These are phyloP conservation scores for Gymnopus androsaceus DNA, from an alignment of 1,284 basidiomycete genomes.

Conservation along the genomic window DNA sequence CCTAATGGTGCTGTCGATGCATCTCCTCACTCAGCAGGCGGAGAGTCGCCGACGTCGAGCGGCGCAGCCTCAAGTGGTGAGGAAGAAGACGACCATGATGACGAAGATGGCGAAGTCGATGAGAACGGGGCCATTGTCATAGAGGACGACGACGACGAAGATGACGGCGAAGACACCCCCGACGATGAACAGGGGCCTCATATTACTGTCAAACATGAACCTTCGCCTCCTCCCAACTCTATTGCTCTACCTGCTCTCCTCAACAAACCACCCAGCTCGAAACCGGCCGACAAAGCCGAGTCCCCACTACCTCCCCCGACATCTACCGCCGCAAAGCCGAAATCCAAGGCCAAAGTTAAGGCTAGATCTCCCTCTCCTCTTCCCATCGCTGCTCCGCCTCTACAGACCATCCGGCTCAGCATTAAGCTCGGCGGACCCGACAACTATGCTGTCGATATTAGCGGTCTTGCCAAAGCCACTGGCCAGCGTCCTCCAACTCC, in stretches of 20 bases:
- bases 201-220: neutral
- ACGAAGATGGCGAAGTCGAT: neutral
- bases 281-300: neutral
- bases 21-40: neutral
- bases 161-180: neutral
- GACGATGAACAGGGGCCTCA: neutral
- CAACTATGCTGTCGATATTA: slow-evolving; percentile 73
- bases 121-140: slow-evolving; percentile 1
- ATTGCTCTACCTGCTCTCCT: neutral
- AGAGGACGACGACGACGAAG: slow-evolving; percentile 4
- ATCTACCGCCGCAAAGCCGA: slow-evolving; percentile 22
- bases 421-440: slow-evolving; percentile 71
- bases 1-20: neutral
- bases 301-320: slow-evolving; percentile 18
- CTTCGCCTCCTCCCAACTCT: neutral
- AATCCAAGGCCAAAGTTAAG: slow-evolving; percentile 28
- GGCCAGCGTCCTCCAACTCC: slow-evolving; percentile 67
- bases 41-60: neutral
- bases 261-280: neutral
- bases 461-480: slow-evolving; percentile 55
- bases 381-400: slow-evolving; percentile 10
- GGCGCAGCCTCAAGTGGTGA: slow-evolving; percentile 4
- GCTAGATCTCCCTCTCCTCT: slow-evolving; percentile 26
- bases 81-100: slow-evolving; percentile 6
- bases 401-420: slow-evolving; percentile 69